Conservation (phyloP, 148 eudicot species). For the Cornus controversa region DNA sequence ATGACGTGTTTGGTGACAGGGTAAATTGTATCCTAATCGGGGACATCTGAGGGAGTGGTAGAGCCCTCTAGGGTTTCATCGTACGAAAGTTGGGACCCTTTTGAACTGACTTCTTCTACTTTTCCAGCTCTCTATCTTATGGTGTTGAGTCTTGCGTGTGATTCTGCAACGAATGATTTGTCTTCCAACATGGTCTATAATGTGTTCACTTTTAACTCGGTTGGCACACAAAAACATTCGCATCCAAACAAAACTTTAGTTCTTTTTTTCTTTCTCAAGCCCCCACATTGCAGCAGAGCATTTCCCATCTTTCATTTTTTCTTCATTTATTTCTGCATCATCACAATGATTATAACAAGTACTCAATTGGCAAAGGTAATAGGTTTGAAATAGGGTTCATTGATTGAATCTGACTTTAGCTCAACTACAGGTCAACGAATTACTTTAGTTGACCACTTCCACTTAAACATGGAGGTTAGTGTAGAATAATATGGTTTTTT, state of each 20-base stretch:
- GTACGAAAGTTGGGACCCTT: not conserved
- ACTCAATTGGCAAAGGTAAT: no score
- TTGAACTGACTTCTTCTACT: not conserved
- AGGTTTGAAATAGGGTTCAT: not conserved
- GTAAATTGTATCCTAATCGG: not conserved
- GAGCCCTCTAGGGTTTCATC: not conserved
- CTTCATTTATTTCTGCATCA: not conserved
- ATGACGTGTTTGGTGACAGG: not conserved
- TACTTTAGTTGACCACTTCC: no score
- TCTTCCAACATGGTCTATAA: not conserved
- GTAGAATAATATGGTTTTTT: no score
- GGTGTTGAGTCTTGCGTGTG: not conserved
- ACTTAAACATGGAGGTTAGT: no score
- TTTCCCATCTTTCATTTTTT: no score
- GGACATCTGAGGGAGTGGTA: not conserved
- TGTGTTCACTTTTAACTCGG: not conserved
- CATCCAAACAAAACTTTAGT: not conserved
- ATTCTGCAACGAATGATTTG: not conserved
- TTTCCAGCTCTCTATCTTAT: not conserved
- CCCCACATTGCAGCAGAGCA: not conserved
- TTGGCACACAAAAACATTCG: not conserved
- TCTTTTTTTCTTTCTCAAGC: not conserved
- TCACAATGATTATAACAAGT: not conserved
- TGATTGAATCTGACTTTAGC: not conserved
- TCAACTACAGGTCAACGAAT: no score